phyloP scores from a whole-genome alignment of 2,329 filamentous ascomycete species.

The Fusarium devonianum region DNA sequence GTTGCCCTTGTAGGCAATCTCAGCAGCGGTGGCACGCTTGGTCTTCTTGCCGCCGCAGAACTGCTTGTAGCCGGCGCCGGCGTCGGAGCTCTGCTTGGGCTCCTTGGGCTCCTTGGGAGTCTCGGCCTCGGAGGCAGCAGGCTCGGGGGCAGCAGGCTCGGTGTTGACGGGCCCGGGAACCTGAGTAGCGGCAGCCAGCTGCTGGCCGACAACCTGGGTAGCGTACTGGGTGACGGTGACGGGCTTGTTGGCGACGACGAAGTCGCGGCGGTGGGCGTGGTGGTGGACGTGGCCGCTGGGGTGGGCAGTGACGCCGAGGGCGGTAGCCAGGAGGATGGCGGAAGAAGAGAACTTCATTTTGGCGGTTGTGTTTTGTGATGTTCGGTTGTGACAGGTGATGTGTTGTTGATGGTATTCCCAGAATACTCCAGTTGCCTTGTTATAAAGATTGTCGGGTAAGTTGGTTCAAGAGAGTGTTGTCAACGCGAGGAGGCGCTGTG shows the following conservation, averaged over 20 bases:
- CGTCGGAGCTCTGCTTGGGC: constrained; percentile 1
- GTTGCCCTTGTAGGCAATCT: constrained; percentile 60
- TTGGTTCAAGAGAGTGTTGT: constrained; percentile 38
- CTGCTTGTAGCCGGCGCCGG: constrained; percentile 36
- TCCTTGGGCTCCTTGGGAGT: not conserved
- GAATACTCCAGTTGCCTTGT: constrained; percentile 38
- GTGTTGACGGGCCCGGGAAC: constrained; percentile 3
- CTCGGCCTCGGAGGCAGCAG: not conserved
- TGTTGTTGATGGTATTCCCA: constrained; percentile 31
- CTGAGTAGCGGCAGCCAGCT: constrained; percentile 4
- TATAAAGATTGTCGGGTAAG: constrained; percentile 34
- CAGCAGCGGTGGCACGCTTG: constrained; percentile 56
- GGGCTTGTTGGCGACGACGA: constrained; percentile 48
- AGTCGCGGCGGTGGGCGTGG: constrained; percentile 47
- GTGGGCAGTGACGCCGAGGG: constrained; percentile 52
- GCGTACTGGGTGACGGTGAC: constrained; percentile 37
- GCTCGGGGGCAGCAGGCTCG: not conserved
- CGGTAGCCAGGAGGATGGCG: constrained; percentile 49
- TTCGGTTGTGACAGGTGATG: constrained; percentile 8
- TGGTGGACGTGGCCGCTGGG: constrained; percentile 50
- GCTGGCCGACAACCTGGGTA: constrained; percentile 23
- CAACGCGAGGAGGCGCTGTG: constrained; percentile 34
- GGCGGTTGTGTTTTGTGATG: constrained; percentile 16
- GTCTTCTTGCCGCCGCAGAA: constrained; percentile 48
- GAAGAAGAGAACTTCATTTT: constrained; percentile 54